These are phyloP conservation scores for Podospora pseudopauciseta DNA, from an alignment of 495 filamentous ascomycete species.

Conservation along the genomic window DNA sequence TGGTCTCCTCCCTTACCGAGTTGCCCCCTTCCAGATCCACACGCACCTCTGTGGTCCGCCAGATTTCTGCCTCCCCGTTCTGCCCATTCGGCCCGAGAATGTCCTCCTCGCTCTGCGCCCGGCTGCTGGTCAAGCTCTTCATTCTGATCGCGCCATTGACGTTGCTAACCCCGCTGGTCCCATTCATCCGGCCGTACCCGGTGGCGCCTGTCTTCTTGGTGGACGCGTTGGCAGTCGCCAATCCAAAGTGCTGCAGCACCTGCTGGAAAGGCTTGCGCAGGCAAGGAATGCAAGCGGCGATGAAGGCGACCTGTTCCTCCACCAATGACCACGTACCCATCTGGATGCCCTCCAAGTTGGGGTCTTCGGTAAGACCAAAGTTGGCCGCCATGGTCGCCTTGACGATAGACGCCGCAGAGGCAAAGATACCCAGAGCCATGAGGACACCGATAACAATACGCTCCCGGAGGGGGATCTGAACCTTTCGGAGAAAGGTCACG, in stretches of 20 bases:
- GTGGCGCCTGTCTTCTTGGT: constrained; percentile 3
- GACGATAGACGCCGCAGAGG: constrained; percentile 20
- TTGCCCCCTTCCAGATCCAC: constrained; percentile 12
- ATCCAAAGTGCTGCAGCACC: constrained; percentile 13
- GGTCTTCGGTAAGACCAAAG: constrained; percentile 16
- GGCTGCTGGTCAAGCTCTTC: constrained; percentile 18
- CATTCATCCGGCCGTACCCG: constrained; percentile 8
- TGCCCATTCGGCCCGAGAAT: constrained; percentile 1
- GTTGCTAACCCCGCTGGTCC: background rate
- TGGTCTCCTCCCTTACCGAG: background rate
- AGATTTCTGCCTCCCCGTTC: constrained; percentile 10
- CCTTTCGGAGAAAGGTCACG: constrained; percentile 19
- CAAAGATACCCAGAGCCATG: constrained; percentile 23
- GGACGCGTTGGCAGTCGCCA: constrained; percentile 5
- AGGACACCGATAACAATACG: constrained; percentile 21
- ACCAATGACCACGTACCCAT: constrained; percentile 20
- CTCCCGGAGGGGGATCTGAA: constrained; percentile 22
- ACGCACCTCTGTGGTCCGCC: constrained; percentile 21
- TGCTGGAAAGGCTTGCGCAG: constrained; percentile 19
- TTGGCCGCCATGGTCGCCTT: constrained; percentile 18
- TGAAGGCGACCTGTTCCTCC: constrained; percentile 24
- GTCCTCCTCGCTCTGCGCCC: constrained; percentile 21
- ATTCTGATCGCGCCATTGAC: constrained; percentile 13
- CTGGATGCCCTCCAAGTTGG: constrained; percentile 20
- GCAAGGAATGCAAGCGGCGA: constrained; percentile 20